Evolutionary conservation across 257 asterid genomes (phyloP), one percentile per base, ranked within the genome.

Genomic region (Penstemon davidsonii): DNA sequence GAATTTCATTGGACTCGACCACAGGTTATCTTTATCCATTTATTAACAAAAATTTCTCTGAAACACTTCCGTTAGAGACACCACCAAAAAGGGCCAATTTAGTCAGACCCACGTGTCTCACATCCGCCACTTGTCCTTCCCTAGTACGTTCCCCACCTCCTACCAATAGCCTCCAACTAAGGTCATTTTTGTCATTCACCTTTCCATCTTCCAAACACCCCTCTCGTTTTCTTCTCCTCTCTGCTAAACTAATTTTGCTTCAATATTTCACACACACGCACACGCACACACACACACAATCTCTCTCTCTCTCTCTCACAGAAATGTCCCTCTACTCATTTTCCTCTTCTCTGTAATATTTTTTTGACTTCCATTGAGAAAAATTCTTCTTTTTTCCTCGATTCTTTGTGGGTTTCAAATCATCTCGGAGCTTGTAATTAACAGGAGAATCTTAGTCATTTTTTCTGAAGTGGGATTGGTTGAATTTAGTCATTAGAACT

Each of bases 81-180:
- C 78, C 69, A 80, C 80, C 74, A 61, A 76, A 76, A 82, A 81
- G 81, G 80, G 74, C 71, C 81, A 76, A 73, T 82, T 80, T 81
- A 75, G 55, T 64, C 82, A 66, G 69, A 69, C 82, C 91, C 85
- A 91, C 92, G 96, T 84, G 95, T 87, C 92, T 19, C 67, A 6
- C 58, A 56, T 63, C 80, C 73, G 90, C 89, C 95, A 86, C 95
- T 74, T 90, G 95, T 84, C 86, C 79, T 65, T 55, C 37, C 80
- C 76, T 62, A 55, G 67, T 72, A 70, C 75, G 33, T 63, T 51
- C 69, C 55, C 69, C 74, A 70, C 54, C 60, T 57, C 77, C 72
- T 52, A 36, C 57, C 66, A 19, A 13, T 49, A 36, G 67, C 74
- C 68, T 64, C 67, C 62, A 11, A 5, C n/a, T 60, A 19, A 60